These are phyloP conservation scores for Tulasnella calospora DNA, from an alignment of 768 basidiomycete genomes.

Conservation along the genomic window DNA sequence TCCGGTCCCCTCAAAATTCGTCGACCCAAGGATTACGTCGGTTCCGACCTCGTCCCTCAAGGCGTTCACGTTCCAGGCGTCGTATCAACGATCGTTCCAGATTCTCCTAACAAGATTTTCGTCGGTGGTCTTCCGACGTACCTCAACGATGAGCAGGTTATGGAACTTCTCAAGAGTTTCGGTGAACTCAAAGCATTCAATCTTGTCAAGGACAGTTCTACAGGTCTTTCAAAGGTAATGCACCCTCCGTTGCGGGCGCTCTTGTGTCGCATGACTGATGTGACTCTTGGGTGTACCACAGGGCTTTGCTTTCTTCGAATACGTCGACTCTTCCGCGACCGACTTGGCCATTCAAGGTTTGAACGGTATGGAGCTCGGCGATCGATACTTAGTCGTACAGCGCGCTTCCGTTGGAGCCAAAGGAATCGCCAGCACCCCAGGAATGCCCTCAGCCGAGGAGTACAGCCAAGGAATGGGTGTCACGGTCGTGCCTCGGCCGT, in stretches of 20 bases:
- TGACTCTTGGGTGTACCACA: slow-evolving; percentile 35
- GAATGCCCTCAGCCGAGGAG: slow-evolving; percentile 52
- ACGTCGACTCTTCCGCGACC: slow-evolving; percentile 80
- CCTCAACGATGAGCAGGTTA: slow-evolving; percentile 96
- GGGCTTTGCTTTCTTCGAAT: slow-evolving; percentile 99
- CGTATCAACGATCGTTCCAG: slow-evolving; percentile 94
- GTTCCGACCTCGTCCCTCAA: slow-evolving; percentile 54
- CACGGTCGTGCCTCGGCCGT: slow-evolving; percentile 59
- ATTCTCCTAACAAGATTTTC: slow-evolving; percentile 97
- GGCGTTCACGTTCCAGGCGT: slow-evolving; percentile 83
- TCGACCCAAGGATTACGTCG: slow-evolving; percentile 94
- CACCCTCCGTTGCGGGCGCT: slow-evolving; percentile 16
- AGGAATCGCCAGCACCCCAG: slow-evolving; percentile 52
- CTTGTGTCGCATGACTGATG: neutral
- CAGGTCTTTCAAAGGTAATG: slow-evolving; percentile 76
- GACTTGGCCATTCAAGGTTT: slow-evolving; percentile 94
- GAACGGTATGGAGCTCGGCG: slow-evolving; percentile 96
- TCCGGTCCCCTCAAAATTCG: slow-evolving; percentile 96
- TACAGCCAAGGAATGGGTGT: slow-evolving; percentile 58
- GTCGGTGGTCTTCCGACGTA: slow-evolving; percentile 94
- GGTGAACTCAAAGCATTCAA: slow-evolving; percentile 98
- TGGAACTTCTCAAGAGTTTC: slow-evolving; percentile 94
- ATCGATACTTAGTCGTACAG: slow-evolving; percentile 92
- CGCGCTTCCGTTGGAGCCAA: slow-evolving; percentile 93
- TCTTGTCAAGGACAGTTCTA: slow-evolving; percentile 89